A percentile compares a stretch with the other conserved stretches of the same genome.
These are phyloP conservation scores for Schizonepeta tenuifolia DNA, from an alignment of 257 asterid genomes.

Conservation along the genomic window DNA sequence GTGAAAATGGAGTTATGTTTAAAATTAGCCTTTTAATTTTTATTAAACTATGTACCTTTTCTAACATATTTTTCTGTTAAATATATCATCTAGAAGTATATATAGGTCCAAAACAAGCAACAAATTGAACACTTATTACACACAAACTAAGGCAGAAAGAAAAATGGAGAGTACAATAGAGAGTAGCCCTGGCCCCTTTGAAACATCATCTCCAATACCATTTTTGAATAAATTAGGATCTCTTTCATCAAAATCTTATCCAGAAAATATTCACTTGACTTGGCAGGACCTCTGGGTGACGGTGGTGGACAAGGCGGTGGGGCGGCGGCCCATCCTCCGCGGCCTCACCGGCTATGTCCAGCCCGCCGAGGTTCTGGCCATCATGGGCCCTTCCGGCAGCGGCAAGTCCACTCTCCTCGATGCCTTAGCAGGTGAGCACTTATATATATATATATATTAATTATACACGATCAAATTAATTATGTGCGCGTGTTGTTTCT, in stretches of 20 bases:
- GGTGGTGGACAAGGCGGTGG: conserved; percentile 40
- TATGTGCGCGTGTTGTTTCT: neutral
- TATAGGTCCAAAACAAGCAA: neutral
- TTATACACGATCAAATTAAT: too few species aligned
- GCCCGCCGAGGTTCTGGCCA: conserved; percentile 43
- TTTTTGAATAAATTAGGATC: neutral
- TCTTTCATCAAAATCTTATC: neutral
- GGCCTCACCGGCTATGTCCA: conserved; percentile 45
- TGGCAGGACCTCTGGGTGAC: conserved; percentile 62
- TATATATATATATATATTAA: too few species aligned
- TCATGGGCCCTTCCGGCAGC: conserved; percentile 53
- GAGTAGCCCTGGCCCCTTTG: conserved; percentile 38
- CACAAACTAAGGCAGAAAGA: neutral
- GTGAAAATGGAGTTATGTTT: too few species aligned
- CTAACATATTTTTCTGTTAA: neutral
- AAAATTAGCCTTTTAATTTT: too few species aligned
- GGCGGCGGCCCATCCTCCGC: conserved; percentile 37
- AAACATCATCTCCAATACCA: conserved; percentile 36
- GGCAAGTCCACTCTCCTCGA: conserved; percentile 53
- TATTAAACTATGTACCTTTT: too few species aligned
- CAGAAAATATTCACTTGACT: conserved; percentile 44
- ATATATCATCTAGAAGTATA: neutral
- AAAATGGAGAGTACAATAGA: conserved; percentile 15
- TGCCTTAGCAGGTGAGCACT: conserved; percentile 44
- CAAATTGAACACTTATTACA: neutral